Base-by-base conservation (phyloP, 2,329 filamentous ascomycete genomes). In the Neofusicoccum parvum region DNA sequence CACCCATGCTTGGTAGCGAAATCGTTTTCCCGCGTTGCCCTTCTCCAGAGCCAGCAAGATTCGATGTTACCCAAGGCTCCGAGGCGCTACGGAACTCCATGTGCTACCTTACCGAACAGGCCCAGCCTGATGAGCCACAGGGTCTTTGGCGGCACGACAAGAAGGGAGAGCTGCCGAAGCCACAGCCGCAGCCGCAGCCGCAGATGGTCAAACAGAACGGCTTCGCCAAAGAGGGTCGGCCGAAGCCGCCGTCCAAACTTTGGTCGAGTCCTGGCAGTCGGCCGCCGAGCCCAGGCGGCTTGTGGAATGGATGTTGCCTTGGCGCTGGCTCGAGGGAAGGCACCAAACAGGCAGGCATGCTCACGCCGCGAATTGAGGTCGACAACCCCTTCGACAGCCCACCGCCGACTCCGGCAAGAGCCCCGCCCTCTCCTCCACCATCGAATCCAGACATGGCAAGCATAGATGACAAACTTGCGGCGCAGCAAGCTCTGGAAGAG, bases 1-100 rank as follows among this genome's bases (percentile, higher is more conserved):
- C 94, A 46, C 94, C 94, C 10, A 96, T 98, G 93, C 86, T 97
- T 11, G 94, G 94, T 65, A 81, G 83, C 65, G 91, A 96, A 70
- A 85, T 98, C 64, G 82, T 84, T 32, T 96, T 97, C 75, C 91
- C 92, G 39, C 87, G 86, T 74, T 97, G 92, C 74, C 84, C 86
- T 10, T 97, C 94, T 32, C 94, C 94, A 5, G 90, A 94, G 76
- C 87, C 89, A 64, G 96, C 93, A 15, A 89, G 92, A 72, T 90
- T 96, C 72, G 92, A 96, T 73, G 88, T 91, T 0, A 89, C 91
- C 65, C 90, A 92, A 73, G 77, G 80, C 9, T 82, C 80, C 10
- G 75, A 86, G 80, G 70, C 87, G 73, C 71, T 82, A 9, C 73
- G 77, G 34, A 78, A 78, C 48, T 78, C 81, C 37, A 83, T 83